phyloP scores from a whole-genome alignment of 2,329 filamentous ascomycete species.

The Elsinoe batatas region DNA sequence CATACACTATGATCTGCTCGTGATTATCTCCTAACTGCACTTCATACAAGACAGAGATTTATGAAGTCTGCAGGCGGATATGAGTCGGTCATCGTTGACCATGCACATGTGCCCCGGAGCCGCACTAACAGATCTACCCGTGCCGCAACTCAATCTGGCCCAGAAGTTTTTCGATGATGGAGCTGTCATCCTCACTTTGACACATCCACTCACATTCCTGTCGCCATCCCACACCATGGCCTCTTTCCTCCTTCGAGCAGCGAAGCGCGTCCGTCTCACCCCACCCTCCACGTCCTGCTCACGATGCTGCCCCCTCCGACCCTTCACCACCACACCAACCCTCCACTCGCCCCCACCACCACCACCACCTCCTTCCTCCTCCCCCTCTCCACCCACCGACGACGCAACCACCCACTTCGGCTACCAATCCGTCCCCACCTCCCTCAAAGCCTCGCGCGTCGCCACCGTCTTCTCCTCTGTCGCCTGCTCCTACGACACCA shows the following conservation, averaged over 20 bases:
- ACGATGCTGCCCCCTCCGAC: background rate
- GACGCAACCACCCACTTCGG: constrained; percentile 77
- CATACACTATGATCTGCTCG: no score
- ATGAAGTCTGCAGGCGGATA: no score
- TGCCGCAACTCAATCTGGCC: constrained; percentile 3
- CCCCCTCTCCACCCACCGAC: constrained; percentile 21
- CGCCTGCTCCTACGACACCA: constrained; percentile 86
- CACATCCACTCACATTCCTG: background rate
- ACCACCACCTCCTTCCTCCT: background rate
- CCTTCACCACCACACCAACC: background rate
- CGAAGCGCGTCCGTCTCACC: constrained; percentile 25
- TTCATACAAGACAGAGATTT: no score
- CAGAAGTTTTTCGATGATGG: constrained; percentile 3
- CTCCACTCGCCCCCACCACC: background rate
- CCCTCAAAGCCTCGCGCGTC: constrained; percentile 67
- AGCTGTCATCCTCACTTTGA: background rate
- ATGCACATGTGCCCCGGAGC: background rate
- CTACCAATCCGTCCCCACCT: constrained; percentile 73
- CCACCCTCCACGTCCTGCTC: background rate
- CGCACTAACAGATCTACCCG: constrained; percentile 4
- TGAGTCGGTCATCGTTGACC: background rate
- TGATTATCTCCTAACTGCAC: no score
- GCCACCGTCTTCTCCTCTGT: constrained; percentile 90
- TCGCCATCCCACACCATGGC: constrained; percentile 17
- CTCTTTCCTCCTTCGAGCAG: constrained; percentile 20